Conservation (phyloP, 192 early-diverging fungal genomes). For the Backusella sp. region DNA sequence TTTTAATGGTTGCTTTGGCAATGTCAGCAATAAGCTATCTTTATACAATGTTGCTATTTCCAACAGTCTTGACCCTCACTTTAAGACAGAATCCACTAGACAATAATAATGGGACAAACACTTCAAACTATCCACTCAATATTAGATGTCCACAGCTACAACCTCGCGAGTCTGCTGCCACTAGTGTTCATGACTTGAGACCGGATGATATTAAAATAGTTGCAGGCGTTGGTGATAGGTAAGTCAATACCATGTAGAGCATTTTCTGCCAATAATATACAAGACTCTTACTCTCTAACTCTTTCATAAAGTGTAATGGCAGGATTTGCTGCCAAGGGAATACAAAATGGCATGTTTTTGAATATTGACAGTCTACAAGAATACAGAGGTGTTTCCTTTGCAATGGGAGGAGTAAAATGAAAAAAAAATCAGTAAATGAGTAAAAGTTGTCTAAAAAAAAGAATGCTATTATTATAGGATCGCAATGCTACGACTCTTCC, state of each 20-base stretch:
- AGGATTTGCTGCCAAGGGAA: conserved; percentile 50
- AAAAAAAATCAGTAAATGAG: background rate
- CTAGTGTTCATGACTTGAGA: conserved; percentile 46
- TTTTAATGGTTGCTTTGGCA: background rate
- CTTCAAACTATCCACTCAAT: background rate
- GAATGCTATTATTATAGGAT: conserved; percentile 24
- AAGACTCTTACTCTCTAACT: background rate
- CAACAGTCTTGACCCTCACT: background rate
- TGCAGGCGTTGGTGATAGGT: conserved; percentile 54
- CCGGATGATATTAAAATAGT: conserved; percentile 55
- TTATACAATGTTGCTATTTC: conserved; percentile 13
- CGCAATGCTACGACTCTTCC: conserved; percentile 38
- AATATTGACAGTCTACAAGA: conserved; percentile 17
- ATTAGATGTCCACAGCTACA: conserved; percentile 43
- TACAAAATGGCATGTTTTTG: conserved; percentile 13
- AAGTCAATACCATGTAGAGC: background rate
- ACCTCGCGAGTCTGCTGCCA: conserved; percentile 25
- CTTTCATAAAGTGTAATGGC: conserved; percentile 48
- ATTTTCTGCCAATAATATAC: background rate
- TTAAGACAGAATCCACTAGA: background rate
- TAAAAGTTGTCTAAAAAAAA: background rate
- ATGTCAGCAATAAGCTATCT: background rate
- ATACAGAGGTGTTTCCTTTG: conserved; percentile 52
- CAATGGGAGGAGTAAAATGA: conserved; percentile 47
- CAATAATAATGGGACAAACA: background rate